Base-by-base conservation (phyloP, 306 rosid species). In the Mucuna pruriens region DNA sequence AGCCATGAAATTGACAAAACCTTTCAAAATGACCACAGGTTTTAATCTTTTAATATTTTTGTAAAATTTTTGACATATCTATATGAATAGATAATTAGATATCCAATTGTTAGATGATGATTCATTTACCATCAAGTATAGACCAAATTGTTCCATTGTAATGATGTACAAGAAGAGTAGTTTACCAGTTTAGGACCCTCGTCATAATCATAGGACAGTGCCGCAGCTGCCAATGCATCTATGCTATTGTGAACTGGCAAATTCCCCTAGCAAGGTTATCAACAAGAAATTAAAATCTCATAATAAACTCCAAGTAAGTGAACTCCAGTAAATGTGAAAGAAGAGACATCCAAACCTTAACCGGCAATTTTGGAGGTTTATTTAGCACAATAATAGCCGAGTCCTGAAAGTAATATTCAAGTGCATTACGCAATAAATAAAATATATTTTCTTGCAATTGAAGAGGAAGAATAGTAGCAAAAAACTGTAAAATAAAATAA, bases 201-300 rank as follows among this genome's bases (percentile, higher is more conserved):
- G 17, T 93, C 89, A 69, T 89, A 74, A 74, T 91, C 95, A 84
- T 89, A 95, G 63, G 97, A 91, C 55, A 95, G 86, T 12, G 99
- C 97, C n/a, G 95, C 95, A 75, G 95, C 97, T 17, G 97, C 97
- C 90, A 95, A 86, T 5, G 97, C 97, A 68, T 95, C 99, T 97
- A 95, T 91, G 85, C 97, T 93, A 71, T 93, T 95, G 86, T 95
- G 97, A 84, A 95, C 83, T 7, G 99, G 97, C 46, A 93, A 90
- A 89, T 89, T 91, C 83, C 97, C 99, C 99, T 95, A 75, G 62
- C 77, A 90, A 84, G 69, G 74, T 63, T 72, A 74, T 79, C 64
- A 34, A 71, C 68, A 80, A 26, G 48, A 77, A 86, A 82, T 85
- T 63, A 79, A 82, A 49, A 77, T 20, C 67, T 52, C 17, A 42